These are phyloP conservation scores for Annulohypoxylon bovei DNA, from an alignment of 495 filamentous ascomycete genomes.

Conservation along the genomic window DNA sequence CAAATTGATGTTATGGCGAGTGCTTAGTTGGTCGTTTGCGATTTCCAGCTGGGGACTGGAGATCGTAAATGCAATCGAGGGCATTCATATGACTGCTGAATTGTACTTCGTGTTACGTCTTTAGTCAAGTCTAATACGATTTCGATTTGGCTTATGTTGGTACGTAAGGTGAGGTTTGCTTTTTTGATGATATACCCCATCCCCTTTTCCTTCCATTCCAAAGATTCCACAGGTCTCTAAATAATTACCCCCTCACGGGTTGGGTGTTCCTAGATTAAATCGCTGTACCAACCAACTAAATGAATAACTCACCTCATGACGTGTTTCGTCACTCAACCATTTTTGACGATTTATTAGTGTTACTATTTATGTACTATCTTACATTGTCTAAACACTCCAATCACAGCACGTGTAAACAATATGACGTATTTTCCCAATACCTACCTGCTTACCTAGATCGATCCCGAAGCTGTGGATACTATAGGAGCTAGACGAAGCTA, in stretches of 20 bases:
- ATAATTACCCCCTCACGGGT: not conserved
- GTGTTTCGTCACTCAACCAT: not conserved
- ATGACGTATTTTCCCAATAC: not conserved
- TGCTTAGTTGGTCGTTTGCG: conserved; percentile 25
- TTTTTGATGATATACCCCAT: conserved; percentile 25
- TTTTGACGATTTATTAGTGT: not conserved
- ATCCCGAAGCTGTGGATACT: conserved; percentile 13
- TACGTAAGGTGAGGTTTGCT: conserved; percentile 21
- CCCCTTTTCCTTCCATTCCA: not conserved
- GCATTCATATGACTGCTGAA: conserved; percentile 14
- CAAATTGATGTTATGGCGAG: conserved; percentile 16
- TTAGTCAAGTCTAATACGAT: conserved; percentile 1
- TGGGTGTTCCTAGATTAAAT: not conserved
- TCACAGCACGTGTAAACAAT: not conserved
- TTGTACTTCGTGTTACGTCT: not conserved
- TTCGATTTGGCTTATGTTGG: conserved; percentile 3
- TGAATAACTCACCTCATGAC: not conserved
- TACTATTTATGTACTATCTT: not conserved
- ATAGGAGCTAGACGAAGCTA: conserved; percentile 13
- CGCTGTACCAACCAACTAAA: conserved; percentile 5
- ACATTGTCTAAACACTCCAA: not conserved
- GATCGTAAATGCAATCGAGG: conserved; percentile 29
- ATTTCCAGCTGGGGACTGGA: conserved; percentile 15
- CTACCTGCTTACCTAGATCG: not conserved
- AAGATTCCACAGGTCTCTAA: not conserved